A percentile compares a stretch with the other conserved stretches of the same genome.
Evolutionary conservation across 2,329 filamentous ascomycete genomes (phyloP).

Genomic region (Scedosporium boydii): DNA sequence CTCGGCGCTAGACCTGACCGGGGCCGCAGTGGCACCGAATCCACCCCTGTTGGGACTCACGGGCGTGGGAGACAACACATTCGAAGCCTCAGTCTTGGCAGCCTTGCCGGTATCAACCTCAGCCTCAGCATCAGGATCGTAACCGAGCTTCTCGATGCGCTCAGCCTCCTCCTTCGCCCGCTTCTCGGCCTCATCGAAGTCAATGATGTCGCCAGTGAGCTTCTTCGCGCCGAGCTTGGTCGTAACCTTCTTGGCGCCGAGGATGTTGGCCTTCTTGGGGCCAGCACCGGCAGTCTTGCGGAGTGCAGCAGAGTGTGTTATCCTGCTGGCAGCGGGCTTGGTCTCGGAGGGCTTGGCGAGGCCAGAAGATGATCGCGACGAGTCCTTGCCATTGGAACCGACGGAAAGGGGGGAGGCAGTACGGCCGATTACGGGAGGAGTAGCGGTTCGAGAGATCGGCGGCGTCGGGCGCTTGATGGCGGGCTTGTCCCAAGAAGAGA

Average conservation of each 20-base stretch:
- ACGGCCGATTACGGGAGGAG: slow-evolving; percentile 70
- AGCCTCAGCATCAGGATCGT: slow-evolving; percentile 78
- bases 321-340: slow-evolving; percentile 57
- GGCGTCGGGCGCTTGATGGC: slow-evolving; percentile 94
- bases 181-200: slow-evolving; percentile 95
- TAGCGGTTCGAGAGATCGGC: slow-evolving; percentile 80
- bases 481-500: slow-evolving; percentile 98
- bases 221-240: slow-evolving; percentile 92
- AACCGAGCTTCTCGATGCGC: slow-evolving; percentile 88
- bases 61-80: slow-evolving; percentile 65
- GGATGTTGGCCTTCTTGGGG: slow-evolving; percentile 74
- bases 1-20: slow-evolving; percentile 60
- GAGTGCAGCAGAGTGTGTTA: slow-evolving; percentile 70
- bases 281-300: slow-evolving; percentile 62
- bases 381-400: slow-evolving; percentile 61
- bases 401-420: slow-evolving; percentile 79
- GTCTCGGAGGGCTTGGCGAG: slow-evolving; percentile 52
- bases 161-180: slow-evolving; percentile 97
- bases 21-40: slow-evolving; percentile 51
- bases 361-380: slow-evolving; percentile 73
- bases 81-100: slow-evolving; percentile 43
- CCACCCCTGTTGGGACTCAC: slow-evolving; percentile 55
- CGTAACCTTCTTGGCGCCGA: slow-evolving; percentile 70
- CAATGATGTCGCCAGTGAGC: slow-evolving; percentile 67
- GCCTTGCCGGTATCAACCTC: slow-evolving; percentile 39